Evolutionary conservation across 805 yeast genomes (phyloP), one percentile per base, ranked within the genome.

Genomic region (Candida patagonica): DNA sequence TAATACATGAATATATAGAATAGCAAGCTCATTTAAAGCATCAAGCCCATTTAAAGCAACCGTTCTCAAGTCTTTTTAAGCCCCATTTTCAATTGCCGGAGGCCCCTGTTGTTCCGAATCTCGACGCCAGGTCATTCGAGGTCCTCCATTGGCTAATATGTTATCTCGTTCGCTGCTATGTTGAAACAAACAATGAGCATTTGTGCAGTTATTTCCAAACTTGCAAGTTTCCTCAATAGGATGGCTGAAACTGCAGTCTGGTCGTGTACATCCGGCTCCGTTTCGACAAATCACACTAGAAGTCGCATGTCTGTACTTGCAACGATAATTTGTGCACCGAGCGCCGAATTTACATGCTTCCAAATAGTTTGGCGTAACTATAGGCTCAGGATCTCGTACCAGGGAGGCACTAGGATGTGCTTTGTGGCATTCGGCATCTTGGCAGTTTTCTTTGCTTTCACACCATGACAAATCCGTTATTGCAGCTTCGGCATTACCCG

Each of bases 251-350:
- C 71, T 67, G 63, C 96, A 87, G 59, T 87, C 92, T 36, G 75
- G 66, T 60, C 95, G 75, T 15, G 74, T 70, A 65, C 96, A 87
- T 36, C 68, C 69, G 21, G 74, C 73, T 20, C 96, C 95, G 23
- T 78, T 84, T 55, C 95, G 83, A 58, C 96, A 87, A 45, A 83
- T 61, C 22, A 78, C 74, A 6, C 73, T 68, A 6, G 83, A 68
- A 13, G 76, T 70, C 2, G 96, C 94, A 61, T 87, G 96, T 63
- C 96, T 76, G 59, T 73, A 81, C 44, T 81, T 79, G 62, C 96
- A 87, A 52, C 70, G 71, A 49, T 69, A 73, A 55, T 85, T 85
- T 32, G 86, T 79, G 62, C 96, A 87, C 44, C 72, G 67, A 7
- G 71, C 49, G 27, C 88, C 87, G 56, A 75, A 87, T 58, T 80